Conservation (phyloP, 2,329 filamentous ascomycete species). For the Neoarthrinium moseri region DNA sequence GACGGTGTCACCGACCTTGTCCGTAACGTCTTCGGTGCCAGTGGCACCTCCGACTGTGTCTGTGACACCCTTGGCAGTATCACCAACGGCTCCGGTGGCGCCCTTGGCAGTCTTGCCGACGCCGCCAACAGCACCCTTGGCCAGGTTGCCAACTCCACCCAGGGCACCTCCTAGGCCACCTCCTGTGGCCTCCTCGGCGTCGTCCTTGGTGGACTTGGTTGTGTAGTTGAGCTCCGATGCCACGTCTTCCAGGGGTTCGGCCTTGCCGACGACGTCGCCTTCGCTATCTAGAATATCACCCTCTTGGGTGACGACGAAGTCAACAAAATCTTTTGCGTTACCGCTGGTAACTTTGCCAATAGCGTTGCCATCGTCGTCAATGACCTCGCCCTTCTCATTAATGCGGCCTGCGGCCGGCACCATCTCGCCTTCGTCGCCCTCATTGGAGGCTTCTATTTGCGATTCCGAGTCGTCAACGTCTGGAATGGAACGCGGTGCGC, state of each 20-base stretch:
- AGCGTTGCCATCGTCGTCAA: slow-evolving; percentile 52
- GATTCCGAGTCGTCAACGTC: slow-evolving; percentile 18
- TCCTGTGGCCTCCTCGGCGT: slow-evolving; percentile 1
- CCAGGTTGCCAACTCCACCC: slow-evolving; percentile 19
- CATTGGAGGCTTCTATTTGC: slow-evolving; percentile 14
- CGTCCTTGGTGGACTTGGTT: slow-evolving; percentile 16
- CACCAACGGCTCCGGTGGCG: slow-evolving; percentile 18
- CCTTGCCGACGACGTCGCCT: slow-evolving; percentile 29
- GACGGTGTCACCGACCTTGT: slow-evolving; percentile 18
- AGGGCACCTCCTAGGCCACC: slow-evolving; percentile 14
- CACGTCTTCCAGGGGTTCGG: slow-evolving; percentile 29
- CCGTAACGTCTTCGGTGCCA: slow-evolving; percentile 19
- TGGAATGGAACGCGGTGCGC: slow-evolving; percentile 26
- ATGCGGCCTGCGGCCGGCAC: slow-evolving; percentile 38
- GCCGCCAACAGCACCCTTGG: slow-evolving; percentile 19
- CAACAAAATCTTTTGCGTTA: slow-evolving; percentile 24
- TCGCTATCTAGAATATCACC: slow-evolving; percentile 30
- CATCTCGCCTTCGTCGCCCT: slow-evolving; percentile 30
- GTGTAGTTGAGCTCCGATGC: slow-evolving; percentile 29
- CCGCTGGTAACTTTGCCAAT: slow-evolving; percentile 38
- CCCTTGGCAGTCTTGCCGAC: slow-evolving; percentile 20
- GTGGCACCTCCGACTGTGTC: slow-evolving; percentile 21
- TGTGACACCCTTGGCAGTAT: slow-evolving; percentile 19
- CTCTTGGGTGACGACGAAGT: slow-evolving; percentile 34
- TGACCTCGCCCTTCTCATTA: slow-evolving; percentile 53